Evolutionary conservation across 441 rosid species (phyloP).

Genomic region (Erysimum cheiri): DNA sequence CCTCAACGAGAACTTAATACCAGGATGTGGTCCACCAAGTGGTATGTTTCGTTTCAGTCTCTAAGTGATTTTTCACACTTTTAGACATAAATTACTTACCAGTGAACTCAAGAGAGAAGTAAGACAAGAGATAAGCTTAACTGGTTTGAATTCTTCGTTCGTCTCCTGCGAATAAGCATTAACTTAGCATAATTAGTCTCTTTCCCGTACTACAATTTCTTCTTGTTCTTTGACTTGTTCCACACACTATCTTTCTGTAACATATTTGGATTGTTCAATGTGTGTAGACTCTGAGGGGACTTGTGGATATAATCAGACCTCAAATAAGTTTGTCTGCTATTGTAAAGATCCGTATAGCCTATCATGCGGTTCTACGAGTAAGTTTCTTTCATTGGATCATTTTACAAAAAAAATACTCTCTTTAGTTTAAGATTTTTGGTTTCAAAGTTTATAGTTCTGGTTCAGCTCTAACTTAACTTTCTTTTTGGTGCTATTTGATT

Average conservation of each 20-base stretch:
- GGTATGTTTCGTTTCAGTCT: slow-evolving; percentile 5
- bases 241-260: neutral
- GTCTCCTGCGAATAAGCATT: too few species aligned
- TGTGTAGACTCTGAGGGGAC: slow-evolving; percentile 43
- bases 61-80: neutral
- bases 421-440: too few species aligned
- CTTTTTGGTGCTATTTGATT: too few species aligned
- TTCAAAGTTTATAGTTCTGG: too few species aligned
- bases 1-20: slow-evolving; percentile 27
- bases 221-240: neutral
- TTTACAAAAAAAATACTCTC: too few species aligned
- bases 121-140: neutral
- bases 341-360: too few species aligned
- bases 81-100: neutral
- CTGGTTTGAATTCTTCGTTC: neutral
- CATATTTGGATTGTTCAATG: neutral
- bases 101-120: too few species aligned
- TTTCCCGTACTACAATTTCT: neutral
- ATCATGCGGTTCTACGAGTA: too few species aligned
- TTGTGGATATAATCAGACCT: slow-evolving; percentile 45
- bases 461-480: too few species aligned
- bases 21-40: slow-evolving; percentile 15
- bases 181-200: too few species aligned
- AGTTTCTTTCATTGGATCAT: too few species aligned
- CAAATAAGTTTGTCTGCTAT: slow-evolving; percentile 45